Percentiles rank a stretch among this genome's conserved stretches.
phyloP scores from a whole-genome alignment of 805 yeast species.

The Saturnispora halmiae region DNA sequence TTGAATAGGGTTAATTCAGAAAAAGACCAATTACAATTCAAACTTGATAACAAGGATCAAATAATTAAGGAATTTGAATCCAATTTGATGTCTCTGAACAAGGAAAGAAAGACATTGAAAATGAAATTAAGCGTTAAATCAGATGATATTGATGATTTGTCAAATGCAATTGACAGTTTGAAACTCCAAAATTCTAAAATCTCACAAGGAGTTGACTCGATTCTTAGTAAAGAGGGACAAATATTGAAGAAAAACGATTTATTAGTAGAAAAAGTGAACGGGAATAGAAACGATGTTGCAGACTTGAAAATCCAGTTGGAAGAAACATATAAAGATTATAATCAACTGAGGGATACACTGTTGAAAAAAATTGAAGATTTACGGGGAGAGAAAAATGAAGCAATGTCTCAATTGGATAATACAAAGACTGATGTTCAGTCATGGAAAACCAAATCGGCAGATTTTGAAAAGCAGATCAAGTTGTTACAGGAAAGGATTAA shows the following conservation, averaged over 20 bases:
- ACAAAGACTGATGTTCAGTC: background rate
- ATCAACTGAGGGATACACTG: constrained; percentile 28
- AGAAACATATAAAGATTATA: constrained; percentile 19
- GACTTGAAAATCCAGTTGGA: constrained; percentile 2
- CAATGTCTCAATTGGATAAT: constrained; percentile 2
- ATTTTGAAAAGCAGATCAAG: constrained; percentile 4
- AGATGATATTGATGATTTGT: constrained; percentile 8
- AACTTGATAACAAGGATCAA: background rate
- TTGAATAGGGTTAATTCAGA: background rate
- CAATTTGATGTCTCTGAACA: constrained; percentile 4
- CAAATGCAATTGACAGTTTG: constrained; percentile 4
- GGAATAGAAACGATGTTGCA: background rate
- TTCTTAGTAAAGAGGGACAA: background rate
- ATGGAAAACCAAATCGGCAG: background rate
- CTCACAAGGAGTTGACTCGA: constrained; percentile 4
- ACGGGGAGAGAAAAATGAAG: constrained; percentile 4
- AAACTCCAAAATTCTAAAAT: constrained; percentile 1
- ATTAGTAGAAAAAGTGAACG: constrained; percentile 17
- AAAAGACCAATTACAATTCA: background rate
- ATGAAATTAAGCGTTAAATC: constrained; percentile 6
- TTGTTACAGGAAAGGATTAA: constrained; percentile 6
- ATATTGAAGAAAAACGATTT: constrained; percentile 18
- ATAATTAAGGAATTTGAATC: constrained; percentile 16
- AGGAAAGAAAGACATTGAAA: constrained; percentile 3
- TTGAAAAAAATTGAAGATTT: constrained; percentile 18